Conservation (phyloP, 2,329 filamentous ascomycete species). For the Grosmannia clavigera region DNA sequence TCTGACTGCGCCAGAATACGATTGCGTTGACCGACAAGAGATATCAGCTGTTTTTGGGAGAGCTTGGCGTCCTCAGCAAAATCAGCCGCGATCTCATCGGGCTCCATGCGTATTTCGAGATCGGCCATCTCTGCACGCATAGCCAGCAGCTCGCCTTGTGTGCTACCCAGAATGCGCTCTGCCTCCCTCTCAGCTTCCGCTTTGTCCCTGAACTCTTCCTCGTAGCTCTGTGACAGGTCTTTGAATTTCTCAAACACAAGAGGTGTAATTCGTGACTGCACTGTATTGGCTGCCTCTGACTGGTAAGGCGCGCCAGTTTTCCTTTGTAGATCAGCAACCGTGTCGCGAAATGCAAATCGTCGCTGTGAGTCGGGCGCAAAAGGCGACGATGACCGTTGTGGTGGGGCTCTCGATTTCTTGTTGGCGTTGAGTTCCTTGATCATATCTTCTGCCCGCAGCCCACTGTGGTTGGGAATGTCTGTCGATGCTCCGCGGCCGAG, state of each 20-base stretch:
- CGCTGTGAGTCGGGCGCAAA: conserved; percentile 51
- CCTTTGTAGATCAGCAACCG: conserved; percentile 28
- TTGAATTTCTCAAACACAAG: conserved; percentile 61
- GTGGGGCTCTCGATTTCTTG: conserved; percentile 51
- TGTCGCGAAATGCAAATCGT: conserved; percentile 41
- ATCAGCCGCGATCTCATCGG: conserved; percentile 40
- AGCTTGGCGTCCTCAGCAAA: conserved; percentile 37
- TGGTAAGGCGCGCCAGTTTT: conserved; percentile 33
- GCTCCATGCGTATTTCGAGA: conserved; percentile 41
- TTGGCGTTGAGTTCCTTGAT: conserved; percentile 64
- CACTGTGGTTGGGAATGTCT: conserved; percentile 69
- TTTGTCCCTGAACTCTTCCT: conserved; percentile 64
- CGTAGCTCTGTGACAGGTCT: conserved; percentile 57
- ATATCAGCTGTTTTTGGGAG: conserved; percentile 23
- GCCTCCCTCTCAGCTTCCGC: conserved; percentile 57
- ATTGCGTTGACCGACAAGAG: conserved; percentile 33
- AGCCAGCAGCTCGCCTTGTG: conserved; percentile 52
- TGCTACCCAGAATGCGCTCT: conserved; percentile 50
- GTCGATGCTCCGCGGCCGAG: conserved; percentile 70
- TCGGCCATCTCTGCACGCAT: conserved; percentile 48
- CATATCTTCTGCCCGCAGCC: conserved; percentile 73
- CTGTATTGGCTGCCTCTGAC: conserved; percentile 54
- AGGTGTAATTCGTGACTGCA: conserved; percentile 56
- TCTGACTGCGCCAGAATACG: conserved; percentile 38
- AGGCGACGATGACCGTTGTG: conserved; percentile 64